phyloP scores from a whole-genome alignment of 2,329 filamentous ascomycete species.

The Penicillium sp. region DNA sequence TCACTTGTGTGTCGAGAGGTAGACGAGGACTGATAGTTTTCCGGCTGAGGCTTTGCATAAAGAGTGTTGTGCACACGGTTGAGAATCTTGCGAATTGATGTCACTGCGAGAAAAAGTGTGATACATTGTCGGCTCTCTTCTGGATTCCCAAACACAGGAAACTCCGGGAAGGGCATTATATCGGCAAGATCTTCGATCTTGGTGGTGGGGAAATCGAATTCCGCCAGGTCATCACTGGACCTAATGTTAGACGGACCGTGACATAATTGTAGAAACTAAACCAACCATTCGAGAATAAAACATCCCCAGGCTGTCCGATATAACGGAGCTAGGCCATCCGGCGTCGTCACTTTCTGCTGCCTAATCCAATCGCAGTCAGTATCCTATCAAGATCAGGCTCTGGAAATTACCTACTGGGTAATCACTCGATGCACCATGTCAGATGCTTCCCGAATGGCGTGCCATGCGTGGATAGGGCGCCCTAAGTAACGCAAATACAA shows the following conservation, averaged over 20 bases:
- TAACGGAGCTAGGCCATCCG: conserved; percentile 5
- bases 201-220: conserved; percentile 20
- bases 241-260: neutral
- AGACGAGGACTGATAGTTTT: neutral
- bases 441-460: conserved; percentile 13
- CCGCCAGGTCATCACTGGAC: conserved; percentile 17
- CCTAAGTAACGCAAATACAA: conserved; percentile 19
- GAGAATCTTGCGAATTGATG: conserved; percentile 18
- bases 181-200: conserved; percentile 17
- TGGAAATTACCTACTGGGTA: conserved; percentile 8
- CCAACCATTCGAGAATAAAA: conserved; percentile 19
- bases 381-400: neutral
- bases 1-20: neutral
- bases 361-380: conserved; percentile 7
- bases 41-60: conserved; percentile 17
- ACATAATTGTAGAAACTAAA: neutral
- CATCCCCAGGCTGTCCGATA: conserved; percentile 19
- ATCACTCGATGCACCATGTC: conserved; percentile 13
- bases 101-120: conserved; percentile 20
- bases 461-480: conserved; percentile 17
- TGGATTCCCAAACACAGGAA: neutral
- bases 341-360: conserved; percentile 9
- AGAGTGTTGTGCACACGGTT: conserved; percentile 17
- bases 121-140: conserved; percentile 10
- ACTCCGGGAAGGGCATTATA: conserved; percentile 16